These are phyloP conservation scores for Trypethelium eluteriae DNA, from an alignment of 495 filamentous ascomycete species.

Conservation along the genomic window DNA sequence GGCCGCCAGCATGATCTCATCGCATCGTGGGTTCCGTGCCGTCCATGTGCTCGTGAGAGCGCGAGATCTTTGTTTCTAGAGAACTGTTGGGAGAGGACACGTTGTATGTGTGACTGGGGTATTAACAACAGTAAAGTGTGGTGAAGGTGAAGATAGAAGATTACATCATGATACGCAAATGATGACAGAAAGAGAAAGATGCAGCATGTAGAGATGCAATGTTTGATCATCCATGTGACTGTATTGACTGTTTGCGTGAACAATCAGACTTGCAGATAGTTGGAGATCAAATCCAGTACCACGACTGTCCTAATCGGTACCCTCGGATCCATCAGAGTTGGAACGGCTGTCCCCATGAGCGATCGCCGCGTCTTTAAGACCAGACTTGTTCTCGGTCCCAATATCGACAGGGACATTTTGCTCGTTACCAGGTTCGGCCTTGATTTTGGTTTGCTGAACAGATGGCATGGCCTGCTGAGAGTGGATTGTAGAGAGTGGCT, in stretches of 20 bases:
- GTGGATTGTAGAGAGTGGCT: constrained; percentile 1
- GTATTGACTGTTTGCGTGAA: neutral
- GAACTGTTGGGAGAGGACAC: neutral
- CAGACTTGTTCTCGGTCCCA: neutral
- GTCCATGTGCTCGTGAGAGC: constrained; percentile 4
- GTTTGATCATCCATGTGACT: neutral
- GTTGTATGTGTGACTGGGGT: neutral
- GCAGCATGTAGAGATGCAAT: neutral
- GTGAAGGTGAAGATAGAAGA: neutral
- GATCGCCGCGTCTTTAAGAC: neutral
- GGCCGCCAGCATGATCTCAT: constrained; percentile 4
- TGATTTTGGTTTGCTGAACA: constrained; percentile 6
- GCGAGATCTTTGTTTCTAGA: neutral
- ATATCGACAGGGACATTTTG: neutral
- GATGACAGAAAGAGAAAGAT: neutral
- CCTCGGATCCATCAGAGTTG: neutral
- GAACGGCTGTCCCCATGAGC: constrained; percentile 1
- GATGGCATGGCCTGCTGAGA: constrained; percentile 5
- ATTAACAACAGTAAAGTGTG: neutral
- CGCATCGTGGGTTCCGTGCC: neutral
- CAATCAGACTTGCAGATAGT: neutral
- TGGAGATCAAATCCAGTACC: neutral
- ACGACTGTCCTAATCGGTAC: neutral
- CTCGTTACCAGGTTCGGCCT: neutral
- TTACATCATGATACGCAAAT: neutral